A percentile compares a stretch with the other conserved stretches of the same genome.
Evolutionary conservation across 768 basidiomycete species (phyloP).

Genomic region (Tylopilus felleus): DNA sequence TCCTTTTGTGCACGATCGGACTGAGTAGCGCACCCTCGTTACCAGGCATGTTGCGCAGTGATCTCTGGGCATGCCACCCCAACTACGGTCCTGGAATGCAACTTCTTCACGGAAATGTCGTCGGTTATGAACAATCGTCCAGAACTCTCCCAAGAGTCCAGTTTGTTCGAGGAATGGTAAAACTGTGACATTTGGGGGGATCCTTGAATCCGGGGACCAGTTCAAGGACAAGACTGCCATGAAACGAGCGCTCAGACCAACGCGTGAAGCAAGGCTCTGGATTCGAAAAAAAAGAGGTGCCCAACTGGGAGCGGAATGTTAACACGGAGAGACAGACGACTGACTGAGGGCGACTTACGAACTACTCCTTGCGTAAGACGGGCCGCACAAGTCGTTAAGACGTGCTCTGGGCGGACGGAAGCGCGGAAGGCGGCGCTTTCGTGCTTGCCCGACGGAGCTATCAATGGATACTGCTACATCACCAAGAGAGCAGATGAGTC

Average conservation of each 20-base stretch:
- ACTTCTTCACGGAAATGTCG: no score
- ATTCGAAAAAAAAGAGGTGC: slow-evolving; percentile 14
- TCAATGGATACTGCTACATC: slow-evolving; percentile 32
- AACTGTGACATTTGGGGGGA: no score
- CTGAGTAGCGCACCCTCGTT: no score
- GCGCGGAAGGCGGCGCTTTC: slow-evolving; percentile 63
- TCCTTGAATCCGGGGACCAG: no score
- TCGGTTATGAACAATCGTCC: no score
- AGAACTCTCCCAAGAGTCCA: no score
- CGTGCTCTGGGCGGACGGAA: slow-evolving; percentile 50
- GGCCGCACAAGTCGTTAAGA: slow-evolving; percentile 39
- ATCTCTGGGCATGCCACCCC: no score
- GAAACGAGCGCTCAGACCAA: slow-evolving; percentile 6
- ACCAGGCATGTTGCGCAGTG: no score
- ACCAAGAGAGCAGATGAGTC: slow-evolving; percentile 42
- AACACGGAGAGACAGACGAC: slow-evolving; percentile 25
- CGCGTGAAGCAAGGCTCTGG: slow-evolving; percentile 14
- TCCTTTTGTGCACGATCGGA: no score
- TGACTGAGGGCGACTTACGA: slow-evolving; percentile 41
- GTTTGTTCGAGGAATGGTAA: no score
- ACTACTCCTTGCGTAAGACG: slow-evolving; percentile 40
- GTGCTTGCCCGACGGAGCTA: slow-evolving; percentile 49
- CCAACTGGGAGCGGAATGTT: slow-evolving; percentile 28
- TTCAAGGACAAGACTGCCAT: no score
- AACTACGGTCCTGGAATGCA: no score